Evolutionary conservation across 192 early-diverging fungal genomes (phyloP), one percentile per base, ranked within the genome.

Genomic region (Geranomyces variabilis): DNA sequence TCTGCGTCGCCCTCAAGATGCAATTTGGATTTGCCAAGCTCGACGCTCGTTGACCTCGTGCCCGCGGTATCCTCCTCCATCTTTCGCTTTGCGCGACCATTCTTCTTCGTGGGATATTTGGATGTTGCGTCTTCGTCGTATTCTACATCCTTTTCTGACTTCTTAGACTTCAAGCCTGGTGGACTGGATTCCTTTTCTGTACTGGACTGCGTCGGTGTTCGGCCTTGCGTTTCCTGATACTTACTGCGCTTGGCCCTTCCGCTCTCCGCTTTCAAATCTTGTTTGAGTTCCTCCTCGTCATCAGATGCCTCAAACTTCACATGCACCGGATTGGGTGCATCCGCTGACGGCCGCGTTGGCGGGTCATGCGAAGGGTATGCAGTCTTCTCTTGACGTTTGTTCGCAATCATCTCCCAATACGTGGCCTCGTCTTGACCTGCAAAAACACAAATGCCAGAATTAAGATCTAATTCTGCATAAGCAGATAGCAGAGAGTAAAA

Each of bases 361-460:
- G 51, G 51, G 15, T 7, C 51, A 24, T n/a, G 24, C n/a, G 19
- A 53, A 15, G 51, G 4, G 51, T 53, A 15, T 24, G n/a, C 17
- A 43, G 31, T 22, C 64, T 66, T 66, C 6, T 41, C 43, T 19
- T 66, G 41, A 12, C 43, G 64, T 15, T 43, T n/a, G 9, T 26
- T 13, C 0, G 45, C 30, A 29, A 66, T 66, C 15, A 21, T 43
- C 8, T 66, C 46, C 64, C 64, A 66, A 47, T 66, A 66, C 12
- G 64, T 43, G 22, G 15, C 15, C 29, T 66, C 64, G 7, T 43
- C 64, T 10, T 66, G n/a, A 22, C 64, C 64, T 66, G 45, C 41
- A 21, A 36, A 19, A 1, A 26, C 24, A 57, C 30, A 30, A 19
- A 41, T 41, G n/a, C n/a, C 10, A 10, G 10, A 41, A 41, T 41